Evolutionary conservation across 345 rosid genomes (phyloP).

Genomic region (Barbarea vulgaris): DNA sequence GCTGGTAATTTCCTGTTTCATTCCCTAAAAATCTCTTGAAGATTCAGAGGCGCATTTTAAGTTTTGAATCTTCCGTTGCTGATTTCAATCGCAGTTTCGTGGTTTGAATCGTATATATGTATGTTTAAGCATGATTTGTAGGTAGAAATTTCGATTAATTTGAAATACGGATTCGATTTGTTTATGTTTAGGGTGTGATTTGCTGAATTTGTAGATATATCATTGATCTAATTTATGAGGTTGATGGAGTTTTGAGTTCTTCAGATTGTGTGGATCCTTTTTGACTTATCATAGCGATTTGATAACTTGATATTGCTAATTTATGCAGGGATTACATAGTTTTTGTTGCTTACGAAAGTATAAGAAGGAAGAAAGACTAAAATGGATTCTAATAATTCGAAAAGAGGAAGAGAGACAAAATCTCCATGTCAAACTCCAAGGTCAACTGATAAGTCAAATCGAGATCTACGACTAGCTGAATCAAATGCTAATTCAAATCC

Average conservation of each 20-base stretch:
- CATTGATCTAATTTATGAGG: slow-evolving; percentile 5
- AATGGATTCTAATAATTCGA: slow-evolving; percentile 67
- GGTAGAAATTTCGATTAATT: slow-evolving; percentile 3
- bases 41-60: slow-evolving; percentile 3
- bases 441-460: slow-evolving; percentile 71
- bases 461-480: slow-evolving; percentile 85
- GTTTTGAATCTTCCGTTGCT: background rate
- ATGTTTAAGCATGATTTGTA: background rate
- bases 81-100: slow-evolving; percentile 3
- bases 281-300: slow-evolving; percentile 3
- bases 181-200: slow-evolving; percentile 15
- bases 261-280: slow-evolving; percentile 18
- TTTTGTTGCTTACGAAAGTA: slow-evolving; percentile 12
- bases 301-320: background rate
- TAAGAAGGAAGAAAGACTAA: slow-evolving; percentile 7
- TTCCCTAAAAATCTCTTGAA: background rate
- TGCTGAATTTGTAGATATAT: background rate
- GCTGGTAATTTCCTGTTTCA: slow-evolving; percentile 12
- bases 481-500: slow-evolving; percentile 53
- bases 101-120: background rate
- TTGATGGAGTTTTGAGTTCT: slow-evolving; percentile 26
- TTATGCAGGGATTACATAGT: slow-evolving; percentile 22
- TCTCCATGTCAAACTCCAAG: slow-evolving; percentile 96
- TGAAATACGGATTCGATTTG: slow-evolving; percentile 1
- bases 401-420: slow-evolving; percentile 62